Conservation (phyloP, 2,329 filamentous ascomycete species). For the Keithomyces neogunnii region DNA sequence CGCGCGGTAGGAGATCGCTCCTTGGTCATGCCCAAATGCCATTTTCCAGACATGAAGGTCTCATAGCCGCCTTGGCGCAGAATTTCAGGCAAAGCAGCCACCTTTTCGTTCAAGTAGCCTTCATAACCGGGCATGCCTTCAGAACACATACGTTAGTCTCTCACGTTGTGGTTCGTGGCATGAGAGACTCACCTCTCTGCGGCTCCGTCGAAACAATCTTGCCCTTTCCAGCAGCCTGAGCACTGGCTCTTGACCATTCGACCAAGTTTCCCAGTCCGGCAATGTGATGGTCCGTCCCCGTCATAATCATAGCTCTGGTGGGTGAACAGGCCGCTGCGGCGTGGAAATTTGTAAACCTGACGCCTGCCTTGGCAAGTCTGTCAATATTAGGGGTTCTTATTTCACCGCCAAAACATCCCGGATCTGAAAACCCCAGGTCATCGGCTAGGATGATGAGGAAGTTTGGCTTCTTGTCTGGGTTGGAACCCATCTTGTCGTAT, state of each 20-base stretch:
- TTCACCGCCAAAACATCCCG: conserved; percentile 14
- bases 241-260: conserved; percentile 36
- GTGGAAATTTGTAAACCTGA: conserved; percentile 56
- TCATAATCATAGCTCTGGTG: conserved; percentile 58
- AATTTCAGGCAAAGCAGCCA: conserved; percentile 50
- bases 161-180: too few relatives aligned
- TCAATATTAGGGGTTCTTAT: conserved; percentile 16
- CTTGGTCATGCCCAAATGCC: conserved; percentile 52
- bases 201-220: conserved; percentile 12
- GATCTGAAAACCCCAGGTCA: conserved; percentile 16
- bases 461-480: conserved; percentile 10
- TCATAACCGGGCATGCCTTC: conserved; percentile 47
- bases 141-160: too few relatives aligned
- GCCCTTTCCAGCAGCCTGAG: not conserved
- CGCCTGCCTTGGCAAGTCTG: conserved; percentile 23
- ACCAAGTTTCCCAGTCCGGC: conserved; percentile 47
- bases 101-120: conserved; percentile 52
- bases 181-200: conserved; percentile 32
- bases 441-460: conserved; percentile 18
- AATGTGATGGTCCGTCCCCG: conserved; percentile 45
- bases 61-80: conserved; percentile 50
- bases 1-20: conserved; percentile 46
- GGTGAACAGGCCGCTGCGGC: conserved; percentile 58
- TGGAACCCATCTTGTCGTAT: too few relatives aligned
- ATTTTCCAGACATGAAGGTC: conserved; percentile 55